A percentile compares a stretch with the other conserved stretches of the same genome.
Evolutionary conservation across 2,329 filamentous ascomycete species (phyloP).

Genomic region (Neopestalotiopsis sp.): DNA sequence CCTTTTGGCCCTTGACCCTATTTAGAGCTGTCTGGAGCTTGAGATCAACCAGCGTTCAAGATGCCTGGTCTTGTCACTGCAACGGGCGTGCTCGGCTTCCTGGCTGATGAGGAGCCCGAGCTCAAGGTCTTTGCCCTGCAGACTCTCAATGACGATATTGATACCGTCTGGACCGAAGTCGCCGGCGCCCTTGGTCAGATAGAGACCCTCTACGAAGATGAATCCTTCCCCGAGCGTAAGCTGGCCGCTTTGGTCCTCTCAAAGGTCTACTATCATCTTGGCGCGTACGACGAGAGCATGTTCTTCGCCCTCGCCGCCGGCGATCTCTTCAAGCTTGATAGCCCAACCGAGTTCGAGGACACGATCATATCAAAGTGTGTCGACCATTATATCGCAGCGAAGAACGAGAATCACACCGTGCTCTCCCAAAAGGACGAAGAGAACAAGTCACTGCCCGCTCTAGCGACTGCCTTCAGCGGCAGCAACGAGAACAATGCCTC

Average conservation of each 20-base stretch:
- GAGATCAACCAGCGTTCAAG: slow-evolving; percentile 30
- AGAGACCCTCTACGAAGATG: slow-evolving; percentile 97
- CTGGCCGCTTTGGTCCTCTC: slow-evolving; percentile 93
- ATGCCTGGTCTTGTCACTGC: slow-evolving; percentile 97
- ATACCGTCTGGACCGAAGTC: slow-evolving; percentile 97
- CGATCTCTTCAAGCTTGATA: slow-evolving; percentile 91
- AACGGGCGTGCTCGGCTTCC: slow-evolving; percentile 91
- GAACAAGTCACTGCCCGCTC: slow-evolving; percentile 63
- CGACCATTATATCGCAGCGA: slow-evolving; percentile 92
- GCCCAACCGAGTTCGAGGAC: slow-evolving; percentile 94
- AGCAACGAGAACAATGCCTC: slow-evolving; percentile 70
- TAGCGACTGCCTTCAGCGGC: slow-evolving; percentile 80
- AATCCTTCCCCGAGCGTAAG: slow-evolving; percentile 89
- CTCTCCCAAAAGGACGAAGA: slow-evolving; percentile 41
- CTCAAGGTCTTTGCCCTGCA: slow-evolving; percentile 95
- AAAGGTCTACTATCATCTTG: slow-evolving; percentile 98
- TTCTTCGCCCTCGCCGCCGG: slow-evolving; percentile 94
- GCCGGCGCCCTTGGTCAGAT: slow-evolving; percentile 91
- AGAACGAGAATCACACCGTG: slow-evolving; percentile 55
- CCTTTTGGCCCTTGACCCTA: not conserved
- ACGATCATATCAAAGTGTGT: slow-evolving; percentile 99
- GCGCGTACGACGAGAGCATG: slow-evolving; percentile 99
- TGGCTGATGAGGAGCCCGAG: slow-evolving; percentile 92
- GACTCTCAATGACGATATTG: slow-evolving; percentile 94
- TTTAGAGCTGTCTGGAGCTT: not conserved